Evolutionary conservation across 768 basidiomycete genomes (phyloP), one percentile per base, ranked within the genome.

Genomic region (Lentinus tigrinus): DNA sequence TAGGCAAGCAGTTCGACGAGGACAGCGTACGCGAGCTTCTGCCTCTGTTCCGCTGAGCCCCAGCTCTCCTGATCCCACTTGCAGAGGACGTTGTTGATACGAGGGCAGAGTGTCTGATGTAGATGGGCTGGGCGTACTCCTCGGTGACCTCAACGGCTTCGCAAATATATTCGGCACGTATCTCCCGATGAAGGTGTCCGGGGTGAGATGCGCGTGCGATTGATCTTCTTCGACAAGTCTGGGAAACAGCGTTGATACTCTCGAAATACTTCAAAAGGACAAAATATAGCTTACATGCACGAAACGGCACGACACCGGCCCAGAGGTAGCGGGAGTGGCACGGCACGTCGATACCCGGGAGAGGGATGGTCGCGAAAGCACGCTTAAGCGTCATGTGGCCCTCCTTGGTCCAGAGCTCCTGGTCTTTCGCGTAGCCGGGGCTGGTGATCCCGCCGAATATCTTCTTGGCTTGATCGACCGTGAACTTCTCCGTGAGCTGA

Each of bases 311-410:
- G 27, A 97, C 95, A 70, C 95, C 95, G 17, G 95, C 95, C 97
- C 97, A 99, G 38, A 99, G 83, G 75, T 98, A 99, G 58, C 95
- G 90, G 3, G 97, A 98, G 73, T 99, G 97, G 91, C 98, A 99
- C 4, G 97, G 97, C 1, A 99, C 97, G 67, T 98, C 97, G 66
- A 99, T 98, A 60, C 96, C 96, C 38, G 95, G 93, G 39, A 96
- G 81, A 40, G 93, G 94, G 57, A 95, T 95, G 19, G 94, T 95
- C 0, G 96, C 96, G 65, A 95, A 97, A 8, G 97, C 97, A 66
- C 97, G 91, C 66, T 99, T 96, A 51, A 99, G 85, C 66, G 89
- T 89, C 76, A 99, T 93, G 65, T 91, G 85, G 8, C 95, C 96
- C 58, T 94, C 89, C 21, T 81, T 78, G 67, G 84, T 81, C 71